These are phyloP conservation scores for Podospora sp. DNA, from an alignment of 495 filamentous ascomycete genomes.

Conservation along the genomic window DNA sequence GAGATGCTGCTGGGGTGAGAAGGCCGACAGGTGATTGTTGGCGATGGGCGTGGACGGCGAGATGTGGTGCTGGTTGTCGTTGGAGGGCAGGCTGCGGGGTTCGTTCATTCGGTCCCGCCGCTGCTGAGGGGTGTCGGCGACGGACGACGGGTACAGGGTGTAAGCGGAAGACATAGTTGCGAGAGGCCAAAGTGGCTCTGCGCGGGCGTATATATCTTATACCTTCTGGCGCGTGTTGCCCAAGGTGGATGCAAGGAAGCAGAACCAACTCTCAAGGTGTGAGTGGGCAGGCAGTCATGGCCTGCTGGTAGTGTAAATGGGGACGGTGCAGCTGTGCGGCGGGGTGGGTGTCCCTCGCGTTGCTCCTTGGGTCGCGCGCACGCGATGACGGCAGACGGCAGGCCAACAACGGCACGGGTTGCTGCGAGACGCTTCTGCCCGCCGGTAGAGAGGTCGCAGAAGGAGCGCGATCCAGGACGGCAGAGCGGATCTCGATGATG, in stretches of 20 bases:
- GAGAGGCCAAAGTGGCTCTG: conserved; percentile 20
- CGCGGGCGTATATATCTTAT: conserved; percentile 27
- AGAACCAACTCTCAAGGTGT: conserved; percentile 12
- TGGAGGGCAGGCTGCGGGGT: conserved; percentile 30
- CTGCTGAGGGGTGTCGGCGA: conserved; percentile 29
- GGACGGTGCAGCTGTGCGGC: conserved; percentile 23
- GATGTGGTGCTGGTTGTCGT: conserved; percentile 26
- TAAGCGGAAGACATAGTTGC: conserved; percentile 40
- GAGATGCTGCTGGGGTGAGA: conserved; percentile 42
- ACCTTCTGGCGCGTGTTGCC: conserved; percentile 5
- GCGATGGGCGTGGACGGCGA: conserved; percentile 29
- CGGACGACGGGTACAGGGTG: conserved; percentile 32
- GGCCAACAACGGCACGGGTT: neutral
- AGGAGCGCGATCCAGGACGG: conserved; percentile 19
- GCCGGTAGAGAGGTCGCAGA: conserved; percentile 17
- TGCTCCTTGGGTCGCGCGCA: neutral
- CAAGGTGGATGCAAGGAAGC: conserved; percentile 4
- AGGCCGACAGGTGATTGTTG: conserved; percentile 42
- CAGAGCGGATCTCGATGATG: conserved; percentile 14
- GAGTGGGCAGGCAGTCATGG: conserved; percentile 29
- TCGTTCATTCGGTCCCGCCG: conserved; percentile 31
- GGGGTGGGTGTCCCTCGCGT: conserved; percentile 15
- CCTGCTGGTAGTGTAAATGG: conserved; percentile 13
- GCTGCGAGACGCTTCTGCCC: neutral
- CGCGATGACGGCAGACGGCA: conserved; percentile 10